Base-by-base conservation (phyloP, 2,329 filamentous ascomycete genomes). In the Colletotrichum sp. region DNA sequence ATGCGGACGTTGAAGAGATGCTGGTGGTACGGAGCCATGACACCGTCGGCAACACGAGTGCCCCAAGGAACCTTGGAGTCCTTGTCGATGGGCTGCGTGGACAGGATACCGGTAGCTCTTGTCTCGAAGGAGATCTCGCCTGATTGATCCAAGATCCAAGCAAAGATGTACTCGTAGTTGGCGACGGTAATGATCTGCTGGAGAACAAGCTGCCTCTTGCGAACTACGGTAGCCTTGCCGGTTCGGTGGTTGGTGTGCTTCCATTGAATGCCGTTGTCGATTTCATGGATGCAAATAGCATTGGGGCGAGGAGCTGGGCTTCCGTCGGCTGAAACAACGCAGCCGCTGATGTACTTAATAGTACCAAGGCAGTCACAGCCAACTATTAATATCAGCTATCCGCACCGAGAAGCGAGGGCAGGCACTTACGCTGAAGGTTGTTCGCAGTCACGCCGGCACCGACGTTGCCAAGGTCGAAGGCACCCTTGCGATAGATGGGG, bases 161-260 rank as follows among this genome's bases (percentile, higher is more conserved):
- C 80, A 76, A 93, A 89, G 64, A 82, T 81, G 71, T 82, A 86
- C 44, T 82, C 81, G 84, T 93, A 93, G 83, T 93, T 93, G 32
- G 88, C 88, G 2, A 92, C 87, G 0, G 92, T 93, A 79, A 92
- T 89, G 82, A 93, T 91, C 78, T 88, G 90, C 79, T 93, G 91
- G 2, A 93, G 80, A 0, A 93, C 90, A 4, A 93, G 86, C 77
- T 91, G 87, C 5, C 92, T 87, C 77, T 87, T 85, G 7, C 92
- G 86, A 2, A 88, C 88, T 2, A 92, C 89, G 4, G 89, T 88
- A 1, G 90, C 89, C 30, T 88, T 86, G 44, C 87, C 86, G 0
- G 90, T 93, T 57, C 94, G 91, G 88, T 95, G 95, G 82, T 95
- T 93, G n/a, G 92, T 94, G 83, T 94, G 92, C 83, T 95, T 95